These are phyloP conservation scores for Tausonia pullulans DNA, from an alignment of 1,284 basidiomycete species.

Conservation along the genomic window DNA sequence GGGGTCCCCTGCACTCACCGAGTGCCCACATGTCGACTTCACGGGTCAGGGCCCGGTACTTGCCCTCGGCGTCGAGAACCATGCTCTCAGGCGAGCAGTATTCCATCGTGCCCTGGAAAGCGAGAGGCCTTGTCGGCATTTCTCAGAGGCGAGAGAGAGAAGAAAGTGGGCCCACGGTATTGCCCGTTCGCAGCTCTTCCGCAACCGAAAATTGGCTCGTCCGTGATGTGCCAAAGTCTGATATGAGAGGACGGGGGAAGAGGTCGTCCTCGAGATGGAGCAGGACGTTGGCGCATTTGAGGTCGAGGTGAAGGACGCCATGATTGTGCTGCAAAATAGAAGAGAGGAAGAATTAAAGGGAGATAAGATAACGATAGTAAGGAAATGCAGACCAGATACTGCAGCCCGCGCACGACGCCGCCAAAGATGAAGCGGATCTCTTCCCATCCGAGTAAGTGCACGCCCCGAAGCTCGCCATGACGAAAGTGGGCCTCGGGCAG, in stretches of 20 bases:
- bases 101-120: constrained; percentile 61
- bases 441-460: constrained; percentile 67
- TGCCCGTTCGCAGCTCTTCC: constrained; percentile 5
- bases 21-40: constrained; percentile 50
- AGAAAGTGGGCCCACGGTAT: constrained; percentile 1
- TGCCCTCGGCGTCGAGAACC: constrained; percentile 40
- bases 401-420: constrained; percentile 65
- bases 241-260: constrained; percentile 42
- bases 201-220: not conserved
- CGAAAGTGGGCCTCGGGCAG: not conserved
- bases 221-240: constrained; percentile 83
- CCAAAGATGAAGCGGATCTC: constrained; percentile 64
- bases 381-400: constrained; percentile 57
- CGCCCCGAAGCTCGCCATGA: constrained; percentile 41
- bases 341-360: not conserved
- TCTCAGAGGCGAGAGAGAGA: not conserved
- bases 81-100: constrained; percentile 54
- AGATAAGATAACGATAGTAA: not conserved
- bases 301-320: constrained; percentile 77
- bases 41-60: constrained; percentile 38
- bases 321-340: constrained; percentile 52
- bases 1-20: constrained; percentile 30
- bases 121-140: not conserved
- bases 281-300: constrained; percentile 87
- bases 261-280: constrained; percentile 80